These are phyloP conservation scores for Globisporangium cystogenes DNA, from an alignment of 352 stramenopile species.

Conservation along the genomic window DNA sequence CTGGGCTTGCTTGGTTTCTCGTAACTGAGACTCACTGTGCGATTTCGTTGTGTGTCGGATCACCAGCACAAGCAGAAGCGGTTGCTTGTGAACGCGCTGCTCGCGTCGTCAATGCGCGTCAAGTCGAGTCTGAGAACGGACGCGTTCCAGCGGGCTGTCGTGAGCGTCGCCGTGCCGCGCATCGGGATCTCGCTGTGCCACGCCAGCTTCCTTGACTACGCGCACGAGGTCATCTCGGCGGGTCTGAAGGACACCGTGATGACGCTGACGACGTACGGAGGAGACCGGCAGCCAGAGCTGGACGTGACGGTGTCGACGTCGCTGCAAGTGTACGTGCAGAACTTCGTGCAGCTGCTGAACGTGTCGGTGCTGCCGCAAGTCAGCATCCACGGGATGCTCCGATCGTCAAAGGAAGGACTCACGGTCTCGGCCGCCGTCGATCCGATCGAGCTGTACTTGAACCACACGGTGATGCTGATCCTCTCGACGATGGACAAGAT, in stretches of 20 bases:
- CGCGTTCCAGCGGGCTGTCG: slow-evolving; percentile 33
- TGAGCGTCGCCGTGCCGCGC: slow-evolving; percentile 28
- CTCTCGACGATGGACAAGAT: slow-evolving; percentile 51
- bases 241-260: slow-evolving; percentile 41
- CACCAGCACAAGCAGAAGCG: slow-evolving; percentile 58
- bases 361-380: slow-evolving; percentile 58
- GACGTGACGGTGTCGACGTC: slow-evolving; percentile 33
- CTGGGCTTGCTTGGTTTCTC: not conserved
- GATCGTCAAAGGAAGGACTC: slow-evolving; percentile 21
- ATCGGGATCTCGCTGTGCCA: slow-evolving; percentile 33
- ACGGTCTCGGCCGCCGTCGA: slow-evolving; percentile 46
- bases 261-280: slow-evolving; percentile 20
- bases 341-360: slow-evolving; percentile 65
- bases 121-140: slow-evolving; percentile 33
- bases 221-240: slow-evolving; percentile 52
- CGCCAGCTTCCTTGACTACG: slow-evolving; percentile 30
- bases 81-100: slow-evolving; percentile 56
- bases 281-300: slow-evolving; percentile 9
- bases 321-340: slow-evolving; percentile 60
- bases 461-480: slow-evolving; percentile 64
- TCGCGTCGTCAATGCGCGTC: slow-evolving; percentile 65
- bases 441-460: slow-evolving; percentile 51
- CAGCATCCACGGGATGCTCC: slow-evolving; percentile 35
- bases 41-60: not conserved
- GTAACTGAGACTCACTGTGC: slow-evolving; percentile 1